phyloP scores from a whole-genome alignment of 495 filamentous ascomycete genomes.

The Penicillium tannophilum region DNA sequence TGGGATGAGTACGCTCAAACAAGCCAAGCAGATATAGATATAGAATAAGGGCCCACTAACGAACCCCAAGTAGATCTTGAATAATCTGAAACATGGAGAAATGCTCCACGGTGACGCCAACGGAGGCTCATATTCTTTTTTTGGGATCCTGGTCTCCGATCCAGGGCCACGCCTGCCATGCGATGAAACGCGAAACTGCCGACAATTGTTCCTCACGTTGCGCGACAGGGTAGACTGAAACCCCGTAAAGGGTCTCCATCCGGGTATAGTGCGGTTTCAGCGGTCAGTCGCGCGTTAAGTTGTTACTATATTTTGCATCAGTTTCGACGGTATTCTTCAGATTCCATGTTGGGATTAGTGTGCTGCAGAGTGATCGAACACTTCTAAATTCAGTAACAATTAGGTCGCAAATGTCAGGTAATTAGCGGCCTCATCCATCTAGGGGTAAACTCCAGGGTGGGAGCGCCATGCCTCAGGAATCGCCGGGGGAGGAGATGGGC shows the following conservation, averaged over 20 bases:
- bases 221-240: conserved; percentile 33
- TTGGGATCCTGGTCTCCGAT: conserved; percentile 35
- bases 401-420: conserved; percentile 30
- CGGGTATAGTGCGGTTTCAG: conserved; percentile 42
- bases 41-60: conserved; percentile 23
- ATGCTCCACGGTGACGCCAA: conserved; percentile 39
- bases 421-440: conserved; percentile 25
- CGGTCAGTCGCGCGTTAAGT: conserved; percentile 46
- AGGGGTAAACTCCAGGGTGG: conserved; percentile 1
- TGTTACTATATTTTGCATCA: conserved; percentile 51
- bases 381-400: conserved; percentile 47
- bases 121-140: conserved; percentile 33
- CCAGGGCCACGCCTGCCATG: conserved; percentile 20
- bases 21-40: conserved; percentile 32
- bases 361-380: conserved; percentile 26
- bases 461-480: conserved; percentile 29
- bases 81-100: conserved; percentile 50
- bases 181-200: conserved; percentile 41
- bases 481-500: conserved; percentile 18
- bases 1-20: conserved; percentile 22
- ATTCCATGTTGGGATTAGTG: conserved; percentile 31
- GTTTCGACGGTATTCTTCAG: conserved; percentile 33
- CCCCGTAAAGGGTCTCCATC: conserved; percentile 13
- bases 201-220: conserved; percentile 30
- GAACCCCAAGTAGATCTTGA: conserved; percentile 30